phyloP scores from a whole-genome alignment of 1,284 basidiomycete species.

The Cryptococcus depauperatus region DNA sequence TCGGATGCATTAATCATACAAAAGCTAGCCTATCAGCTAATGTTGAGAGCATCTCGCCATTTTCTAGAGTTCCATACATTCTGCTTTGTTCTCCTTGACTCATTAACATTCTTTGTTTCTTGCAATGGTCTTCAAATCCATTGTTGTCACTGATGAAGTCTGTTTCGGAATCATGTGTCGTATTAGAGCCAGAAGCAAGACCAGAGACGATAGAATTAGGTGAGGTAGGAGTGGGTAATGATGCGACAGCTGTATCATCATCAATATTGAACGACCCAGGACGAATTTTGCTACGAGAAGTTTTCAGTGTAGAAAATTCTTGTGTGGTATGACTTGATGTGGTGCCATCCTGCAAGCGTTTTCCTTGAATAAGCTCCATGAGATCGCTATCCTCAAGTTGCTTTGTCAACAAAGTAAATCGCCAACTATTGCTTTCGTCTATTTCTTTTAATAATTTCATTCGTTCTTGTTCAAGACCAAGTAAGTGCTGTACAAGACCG shows the following conservation, averaged over 20 bases:
- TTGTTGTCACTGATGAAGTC: neutral
- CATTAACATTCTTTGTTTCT: neutral
- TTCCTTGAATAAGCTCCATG: neutral
- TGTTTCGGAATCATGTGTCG: neutral
- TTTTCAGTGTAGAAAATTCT: neutral
- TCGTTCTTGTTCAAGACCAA: too few species aligned
- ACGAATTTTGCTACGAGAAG: neutral
- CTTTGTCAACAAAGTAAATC: too few species aligned
- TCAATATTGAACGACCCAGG: slow-evolving; percentile 11
- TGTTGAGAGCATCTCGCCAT: neutral
- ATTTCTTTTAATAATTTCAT: too few species aligned
- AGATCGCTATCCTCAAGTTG: neutral
- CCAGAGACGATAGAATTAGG: neutral
- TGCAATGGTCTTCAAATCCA: neutral
- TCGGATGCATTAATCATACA: neutral
- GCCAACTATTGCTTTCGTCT: too few species aligned
- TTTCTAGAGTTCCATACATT: neutral
- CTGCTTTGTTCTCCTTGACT: neutral
- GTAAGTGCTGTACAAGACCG: too few species aligned
- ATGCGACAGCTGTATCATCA: slow-evolving; percentile 9
- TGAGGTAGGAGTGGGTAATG: neutral
- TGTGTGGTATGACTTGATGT: neutral
- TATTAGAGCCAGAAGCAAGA: neutral
- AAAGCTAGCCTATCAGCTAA: neutral
- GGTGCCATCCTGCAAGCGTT: neutral